Conservation (phyloP, 176 grass and related monocot genomes). For the Oropetium thomaeum region DNA sequence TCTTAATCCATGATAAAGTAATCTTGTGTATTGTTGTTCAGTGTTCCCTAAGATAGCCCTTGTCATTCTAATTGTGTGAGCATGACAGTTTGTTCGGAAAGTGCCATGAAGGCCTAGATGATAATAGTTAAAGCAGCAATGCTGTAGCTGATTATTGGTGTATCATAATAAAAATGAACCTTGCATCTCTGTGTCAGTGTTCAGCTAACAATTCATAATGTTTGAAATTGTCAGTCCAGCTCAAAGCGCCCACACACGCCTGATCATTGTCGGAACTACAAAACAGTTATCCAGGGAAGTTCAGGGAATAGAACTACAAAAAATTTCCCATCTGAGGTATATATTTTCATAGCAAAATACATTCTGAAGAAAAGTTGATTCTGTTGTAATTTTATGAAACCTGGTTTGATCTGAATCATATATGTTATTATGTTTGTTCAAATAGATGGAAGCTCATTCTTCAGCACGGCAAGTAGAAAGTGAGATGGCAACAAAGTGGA, state of each 20-base stretch:
- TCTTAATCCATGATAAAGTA: background rate
- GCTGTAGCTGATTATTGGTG: background rate
- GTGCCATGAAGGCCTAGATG: background rate
- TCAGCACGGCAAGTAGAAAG: conserved; percentile 37
- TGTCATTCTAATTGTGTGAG: background rate
- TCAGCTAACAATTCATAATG: background rate
- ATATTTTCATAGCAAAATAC: background rate
- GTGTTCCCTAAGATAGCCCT: background rate
- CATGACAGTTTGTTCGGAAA: background rate
- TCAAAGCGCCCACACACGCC: conserved; percentile 36
- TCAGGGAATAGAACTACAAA: conserved; percentile 9
- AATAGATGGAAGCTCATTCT: conserved; percentile 50
- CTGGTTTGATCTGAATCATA: background rate
- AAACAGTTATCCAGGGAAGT: conserved; percentile 41
- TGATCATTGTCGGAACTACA: conserved; percentile 30
- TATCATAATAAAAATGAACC: background rate
- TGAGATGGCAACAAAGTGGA: conserved; percentile 69
- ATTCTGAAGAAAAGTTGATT: background rate
- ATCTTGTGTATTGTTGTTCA: background rate
- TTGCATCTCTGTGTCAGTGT: background rate
- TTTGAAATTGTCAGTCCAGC: conserved; percentile 46
- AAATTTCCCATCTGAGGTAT: conserved; percentile 42
- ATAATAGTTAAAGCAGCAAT: background rate
- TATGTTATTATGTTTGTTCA: background rate
- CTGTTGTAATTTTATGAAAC: background rate